Evolutionary conservation across 257 asterid species (phyloP), one percentile per base, ranked within the genome.

Genomic region (Ligustrum vulgare): DNA sequence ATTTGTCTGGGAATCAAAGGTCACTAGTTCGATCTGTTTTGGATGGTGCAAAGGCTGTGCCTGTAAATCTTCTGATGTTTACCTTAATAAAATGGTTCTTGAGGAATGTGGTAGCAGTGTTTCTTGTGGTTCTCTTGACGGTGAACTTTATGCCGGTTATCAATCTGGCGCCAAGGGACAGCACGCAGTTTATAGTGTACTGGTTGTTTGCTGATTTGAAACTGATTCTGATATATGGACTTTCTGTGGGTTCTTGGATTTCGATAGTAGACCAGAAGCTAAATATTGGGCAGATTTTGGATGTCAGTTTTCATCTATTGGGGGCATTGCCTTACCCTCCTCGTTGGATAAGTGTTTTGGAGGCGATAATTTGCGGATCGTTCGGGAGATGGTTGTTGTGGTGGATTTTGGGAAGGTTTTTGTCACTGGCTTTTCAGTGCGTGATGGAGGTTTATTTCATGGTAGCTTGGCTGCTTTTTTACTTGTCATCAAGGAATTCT

Each of bases 1-100:
- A 84, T 83, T 72, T 91, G 80, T 72, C 71, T 91, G 54, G 94
- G 70, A 86, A 80, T 64, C 71, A 76, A 33, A 84, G 88, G 82
- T 82, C 88, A 2, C 65, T 86, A 73, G 80, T 84, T 39, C 84
- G 96, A 78, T 81, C 91, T 0, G 43, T 88, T 32, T 89, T 92
- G 97, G 90, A 88, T 18, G 98, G 98, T 39, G 84, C 96, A 16
- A 83, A 37, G 70, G 68, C 88, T 28, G 98, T 97, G 43, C 75
- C 86, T 47, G 85, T 84, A 82, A 89, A 93, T 89, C 70, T 93
- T 13, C 85, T 92, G 0, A 92, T 96, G 54, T 87, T 91, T 77
- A 84, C 87, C 22, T 78, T 93, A 77, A 88, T 93, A 95, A 89
- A 87, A 76, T 93, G 97, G 98, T 96, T 97, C 1, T 93, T 93